Base-by-base conservation (phyloP, 2,329 filamentous ascomycete species). In the Diaporthe sp. region DNA sequence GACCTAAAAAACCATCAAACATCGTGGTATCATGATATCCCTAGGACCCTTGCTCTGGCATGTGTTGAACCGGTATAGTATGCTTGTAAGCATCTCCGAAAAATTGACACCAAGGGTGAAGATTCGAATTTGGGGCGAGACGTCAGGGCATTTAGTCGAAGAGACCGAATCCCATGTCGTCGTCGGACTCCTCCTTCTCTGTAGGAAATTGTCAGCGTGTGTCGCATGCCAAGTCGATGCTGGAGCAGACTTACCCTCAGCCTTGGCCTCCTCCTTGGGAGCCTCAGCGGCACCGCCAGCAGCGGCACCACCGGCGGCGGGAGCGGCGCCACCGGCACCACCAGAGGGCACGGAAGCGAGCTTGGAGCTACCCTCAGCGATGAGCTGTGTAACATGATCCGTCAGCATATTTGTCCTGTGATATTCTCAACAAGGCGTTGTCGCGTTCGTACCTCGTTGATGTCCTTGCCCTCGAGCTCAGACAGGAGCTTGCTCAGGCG, bases 261-360 rank as follows among this genome's bases (percentile, higher is more conserved):
- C 93, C 88, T 93, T 92, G 84, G 90, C 90, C 86, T 92, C 92
- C 84, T 90, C 90, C 81, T 91, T 88, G 78, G 86, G 87, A 79
- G 89, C 91, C 81, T 90, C 92, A 81, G 88, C 92, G 80, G 87
- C 92, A 81, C 88, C 92, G 81, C 88, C 94, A 82, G 88, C 94
- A 81, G 88, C 93, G 81, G 89, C 93, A 82, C 88, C 93, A 84
- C 89, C 94, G 84, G 88, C 93, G 84, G 88, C 92, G 85, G 89
- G 90, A 85, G 88, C 92, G 86, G 89, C 90, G 82, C 89, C 89
- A 83, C 88, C 89, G 82, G 90, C 94, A 87, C 90, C 94, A 85
- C 92, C 95, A 84, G 94, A 95, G 87, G 97, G 96, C 85, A 99
- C 96, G 88, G 96, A 98, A 83, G 97, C 97, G 84, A 99, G 95